A percentile compares a stretch with the other conserved stretches of the same genome.
Conservation (phyloP, 2,329 filamentous ascomycete species). For the Colletotrichum sp. region DNA sequence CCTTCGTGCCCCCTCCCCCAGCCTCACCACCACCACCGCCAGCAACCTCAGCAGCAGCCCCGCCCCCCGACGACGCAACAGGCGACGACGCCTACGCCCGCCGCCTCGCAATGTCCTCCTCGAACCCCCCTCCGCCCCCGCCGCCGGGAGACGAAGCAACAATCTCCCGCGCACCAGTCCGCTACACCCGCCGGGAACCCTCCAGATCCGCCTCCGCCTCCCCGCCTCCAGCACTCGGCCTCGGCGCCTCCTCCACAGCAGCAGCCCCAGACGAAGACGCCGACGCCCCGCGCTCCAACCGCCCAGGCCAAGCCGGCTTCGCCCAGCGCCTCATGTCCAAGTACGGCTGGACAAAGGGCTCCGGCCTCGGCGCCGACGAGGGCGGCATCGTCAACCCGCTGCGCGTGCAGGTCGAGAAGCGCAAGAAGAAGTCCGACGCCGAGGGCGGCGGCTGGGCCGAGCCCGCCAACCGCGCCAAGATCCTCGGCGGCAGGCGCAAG, state of each 20-base stretch:
- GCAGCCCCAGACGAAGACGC: constrained; percentile 34
- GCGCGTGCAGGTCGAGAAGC: constrained; percentile 83
- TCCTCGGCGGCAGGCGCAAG: constrained; percentile 77
- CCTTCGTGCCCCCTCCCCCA: constrained; percentile 61
- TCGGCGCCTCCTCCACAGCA: constrained; percentile 40
- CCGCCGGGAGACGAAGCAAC: constrained; percentile 54
- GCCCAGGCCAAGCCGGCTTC: constrained; percentile 83
- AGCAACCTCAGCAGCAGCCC: constrained; percentile 48
- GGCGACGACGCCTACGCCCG: constrained; percentile 74
- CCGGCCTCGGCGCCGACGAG: constrained; percentile 82
- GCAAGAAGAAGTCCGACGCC: constrained; percentile 78
- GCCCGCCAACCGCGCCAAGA: constrained; percentile 74
- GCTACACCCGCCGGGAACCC: constrained; percentile 56
- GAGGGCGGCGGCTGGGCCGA: constrained; percentile 81
- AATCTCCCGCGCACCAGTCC: constrained; percentile 80
- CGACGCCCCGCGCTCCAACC: constrained; percentile 59
- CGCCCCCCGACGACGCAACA: constrained; percentile 61
- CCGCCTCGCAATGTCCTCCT: constrained; percentile 60
- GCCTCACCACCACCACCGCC: constrained; percentile 49
- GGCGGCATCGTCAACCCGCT: constrained; percentile 87
- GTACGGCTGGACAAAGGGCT: constrained; percentile 90
- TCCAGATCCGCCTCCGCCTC: constrained; percentile 45
- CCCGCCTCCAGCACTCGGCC: constrained; percentile 53
- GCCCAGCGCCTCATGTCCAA: constrained; percentile 90
- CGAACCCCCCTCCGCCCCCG: constrained; percentile 35